These are phyloP conservation scores for Talaromyces thailandensis DNA, from an alignment of 495 filamentous ascomycete species.

Conservation along the genomic window DNA sequence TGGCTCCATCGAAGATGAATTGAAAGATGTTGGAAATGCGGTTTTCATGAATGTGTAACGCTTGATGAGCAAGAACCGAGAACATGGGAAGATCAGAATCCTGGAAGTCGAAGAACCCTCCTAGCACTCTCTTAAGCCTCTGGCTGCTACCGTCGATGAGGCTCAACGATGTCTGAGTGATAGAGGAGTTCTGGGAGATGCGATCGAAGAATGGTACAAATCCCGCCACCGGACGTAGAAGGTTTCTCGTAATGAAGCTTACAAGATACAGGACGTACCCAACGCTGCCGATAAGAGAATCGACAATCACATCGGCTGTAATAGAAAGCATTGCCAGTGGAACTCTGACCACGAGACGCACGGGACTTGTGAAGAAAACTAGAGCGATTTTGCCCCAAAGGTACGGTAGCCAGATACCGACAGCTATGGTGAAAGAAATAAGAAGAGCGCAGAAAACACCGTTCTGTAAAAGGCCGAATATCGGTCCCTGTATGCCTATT, in stretches of 20 bases:
- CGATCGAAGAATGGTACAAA: slow-evolving; percentile 33
- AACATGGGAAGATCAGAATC: slow-evolving; percentile 52
- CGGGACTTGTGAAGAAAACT: slow-evolving; percentile 69
- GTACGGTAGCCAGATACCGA: slow-evolving; percentile 86
- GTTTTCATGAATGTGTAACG: slow-evolving; percentile 41
- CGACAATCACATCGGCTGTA: slow-evolving; percentile 60
- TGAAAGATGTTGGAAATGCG: slow-evolving; percentile 19
- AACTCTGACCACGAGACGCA: slow-evolving; percentile 55
- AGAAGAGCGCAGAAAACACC: slow-evolving; percentile 87
- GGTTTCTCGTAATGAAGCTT: slow-evolving; percentile 31
- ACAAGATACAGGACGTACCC: slow-evolving; percentile 48
- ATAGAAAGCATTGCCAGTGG: slow-evolving; percentile 62
- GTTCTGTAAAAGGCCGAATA: slow-evolving; percentile 85
- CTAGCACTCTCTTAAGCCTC: slow-evolving; percentile 33
- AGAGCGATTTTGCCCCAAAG: slow-evolving; percentile 78
- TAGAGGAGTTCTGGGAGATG: slow-evolving; percentile 24
- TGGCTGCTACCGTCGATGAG: slow-evolving; percentile 37
- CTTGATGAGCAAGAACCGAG: slow-evolving; percentile 52
- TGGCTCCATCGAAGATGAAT: slow-evolving; percentile 13
- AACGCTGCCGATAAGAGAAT: slow-evolving; percentile 47
- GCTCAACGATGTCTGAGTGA: slow-evolving; percentile 37
- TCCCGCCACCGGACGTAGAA: slow-evolving; percentile 34
- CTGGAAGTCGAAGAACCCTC: slow-evolving; percentile 34
- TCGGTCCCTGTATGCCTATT: slow-evolving; percentile 89
- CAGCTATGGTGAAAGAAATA: slow-evolving; percentile 73